phyloP scores from a whole-genome alignment of 148 eudicot species.

The Tetragonia tetragonoides region DNA sequence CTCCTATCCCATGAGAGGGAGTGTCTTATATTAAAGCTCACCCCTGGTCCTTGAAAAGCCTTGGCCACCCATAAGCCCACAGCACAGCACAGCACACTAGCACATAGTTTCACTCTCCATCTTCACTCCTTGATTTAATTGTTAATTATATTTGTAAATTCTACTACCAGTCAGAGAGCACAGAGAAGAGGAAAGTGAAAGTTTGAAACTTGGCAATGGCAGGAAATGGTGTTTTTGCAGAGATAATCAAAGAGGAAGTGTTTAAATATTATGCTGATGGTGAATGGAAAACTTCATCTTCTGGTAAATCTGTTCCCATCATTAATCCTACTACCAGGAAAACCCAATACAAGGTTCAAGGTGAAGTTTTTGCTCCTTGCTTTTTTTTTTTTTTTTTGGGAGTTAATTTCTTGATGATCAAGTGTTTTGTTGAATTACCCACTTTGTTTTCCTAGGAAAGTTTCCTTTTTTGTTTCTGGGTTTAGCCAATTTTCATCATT shows the following conservation, averaged over 20 bases:
- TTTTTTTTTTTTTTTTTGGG: background rate
- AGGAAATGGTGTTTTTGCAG: constrained; percentile 65
- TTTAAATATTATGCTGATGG: constrained; percentile 84
- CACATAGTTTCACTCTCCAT: background rate
- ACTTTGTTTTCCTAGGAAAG: background rate
- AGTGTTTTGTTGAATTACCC: background rate
- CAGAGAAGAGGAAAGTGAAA: background rate
- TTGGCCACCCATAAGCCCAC: constrained; percentile 9
- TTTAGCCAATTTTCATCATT: background rate
- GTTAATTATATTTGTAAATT: background rate
- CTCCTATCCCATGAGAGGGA: background rate
- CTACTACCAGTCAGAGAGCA: background rate
- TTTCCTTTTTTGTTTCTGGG: background rate
- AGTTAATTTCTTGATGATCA: background rate
- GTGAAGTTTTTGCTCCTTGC: constrained; percentile 23
- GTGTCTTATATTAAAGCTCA: background rate
- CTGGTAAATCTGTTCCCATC: constrained; percentile 82
- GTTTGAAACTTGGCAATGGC: constrained; percentile 43
- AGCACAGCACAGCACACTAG: background rate
- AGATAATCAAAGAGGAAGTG: constrained; percentile 76
- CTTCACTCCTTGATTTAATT: background rate
- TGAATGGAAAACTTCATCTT: constrained; percentile 79
- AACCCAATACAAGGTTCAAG: constrained; percentile 90
- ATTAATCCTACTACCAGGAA: constrained; percentile 89
- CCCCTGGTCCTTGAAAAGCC: background rate